phyloP scores from a whole-genome alignment of 2,329 filamentous ascomycete species.

The Cylindrodendrum hubeiense region DNA sequence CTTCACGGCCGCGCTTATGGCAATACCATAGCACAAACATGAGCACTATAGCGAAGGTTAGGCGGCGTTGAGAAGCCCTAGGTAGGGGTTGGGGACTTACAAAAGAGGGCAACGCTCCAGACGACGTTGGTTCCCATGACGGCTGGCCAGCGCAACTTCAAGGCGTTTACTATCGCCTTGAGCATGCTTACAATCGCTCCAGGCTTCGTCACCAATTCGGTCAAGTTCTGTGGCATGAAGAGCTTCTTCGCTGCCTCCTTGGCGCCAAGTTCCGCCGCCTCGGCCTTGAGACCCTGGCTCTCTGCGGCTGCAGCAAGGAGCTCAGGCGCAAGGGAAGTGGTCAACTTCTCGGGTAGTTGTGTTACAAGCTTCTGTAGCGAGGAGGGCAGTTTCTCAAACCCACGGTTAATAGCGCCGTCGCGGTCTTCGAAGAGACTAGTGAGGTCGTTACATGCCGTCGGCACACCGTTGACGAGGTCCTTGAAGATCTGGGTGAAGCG shows the following conservation, averaged over 20 bases:
- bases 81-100: conserved; percentile 63
- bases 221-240: conserved; percentile 77
- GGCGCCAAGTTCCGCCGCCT: conserved; percentile 67
- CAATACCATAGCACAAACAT: conserved; percentile 98
- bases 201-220: conserved; percentile 86
- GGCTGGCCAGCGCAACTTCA: conserved; percentile 90
- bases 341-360: conserved; percentile 85
- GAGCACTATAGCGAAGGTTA: conserved; percentile 68
- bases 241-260: conserved; percentile 75
- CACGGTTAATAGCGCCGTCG: conserved; percentile 69
- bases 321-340: conserved; percentile 81
- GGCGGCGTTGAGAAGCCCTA: not conserved
- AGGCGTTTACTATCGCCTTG: conserved; percentile 88
- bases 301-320: conserved; percentile 83
- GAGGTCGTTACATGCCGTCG: conserved; percentile 94
- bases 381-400: conserved; percentile 77
- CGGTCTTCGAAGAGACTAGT: conserved; percentile 70
- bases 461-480: conserved; percentile 91
- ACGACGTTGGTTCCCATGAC: conserved; percentile 92
- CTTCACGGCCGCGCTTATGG: conserved; percentile 92
- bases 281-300: conserved; percentile 73
- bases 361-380: conserved; percentile 90
- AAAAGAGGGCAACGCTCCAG: conserved; percentile 88
- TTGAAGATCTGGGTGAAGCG: conserved; percentile 92
- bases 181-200: conserved; percentile 88